Percentiles rank a stretch among this genome's conserved stretches.
Conservation (phyloP, 768 basidiomycete species). For the Lactarius trivialis region DNA sequence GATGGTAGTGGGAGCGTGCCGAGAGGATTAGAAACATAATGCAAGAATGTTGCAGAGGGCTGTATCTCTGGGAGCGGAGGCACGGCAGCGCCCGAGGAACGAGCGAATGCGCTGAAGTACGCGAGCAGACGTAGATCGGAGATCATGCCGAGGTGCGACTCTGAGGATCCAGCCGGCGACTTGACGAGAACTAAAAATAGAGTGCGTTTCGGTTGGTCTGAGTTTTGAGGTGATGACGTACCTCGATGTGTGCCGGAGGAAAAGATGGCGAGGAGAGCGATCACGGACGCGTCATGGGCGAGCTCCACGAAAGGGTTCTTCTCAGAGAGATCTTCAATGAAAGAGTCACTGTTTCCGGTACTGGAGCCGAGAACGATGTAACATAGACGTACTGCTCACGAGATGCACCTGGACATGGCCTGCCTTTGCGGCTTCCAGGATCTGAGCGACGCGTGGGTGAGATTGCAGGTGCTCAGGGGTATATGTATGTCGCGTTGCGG, state of each 20-base stretch:
- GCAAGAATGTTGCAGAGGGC: constrained; percentile 28
- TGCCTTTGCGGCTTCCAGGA: constrained; percentile 65
- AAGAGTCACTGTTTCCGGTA: neutral
- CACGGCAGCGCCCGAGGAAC: constrained; percentile 30
- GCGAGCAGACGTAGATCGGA: constrained; percentile 67
- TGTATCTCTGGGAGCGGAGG: constrained; percentile 2
- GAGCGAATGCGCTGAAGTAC: constrained; percentile 52
- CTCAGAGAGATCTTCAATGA: constrained; percentile 62
- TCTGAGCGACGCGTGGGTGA: constrained; percentile 56
- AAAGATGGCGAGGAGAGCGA: constrained; percentile 60
- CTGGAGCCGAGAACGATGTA: constrained; percentile 5
- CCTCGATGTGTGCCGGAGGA: constrained; percentile 69
- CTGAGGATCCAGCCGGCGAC: constrained; percentile 36
- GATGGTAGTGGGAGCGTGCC: constrained; percentile 55
- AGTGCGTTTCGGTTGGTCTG: neutral
- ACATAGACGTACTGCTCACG: constrained; percentile 59
- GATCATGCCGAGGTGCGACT: constrained; percentile 59
- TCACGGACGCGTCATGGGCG: constrained; percentile 53
- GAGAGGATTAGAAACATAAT: constrained; percentile 50
- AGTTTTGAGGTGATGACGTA: constrained; percentile 28
- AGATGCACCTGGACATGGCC: constrained; percentile 69
- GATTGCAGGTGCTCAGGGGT: constrained; percentile 52
- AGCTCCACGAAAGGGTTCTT: constrained; percentile 71
- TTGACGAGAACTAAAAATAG: constrained; percentile 46
- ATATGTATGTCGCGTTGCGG: constrained; percentile 70